Base-by-base conservation (phyloP, 2,329 filamentous ascomycete genomes). In the Exophiala viscosa region DNA sequence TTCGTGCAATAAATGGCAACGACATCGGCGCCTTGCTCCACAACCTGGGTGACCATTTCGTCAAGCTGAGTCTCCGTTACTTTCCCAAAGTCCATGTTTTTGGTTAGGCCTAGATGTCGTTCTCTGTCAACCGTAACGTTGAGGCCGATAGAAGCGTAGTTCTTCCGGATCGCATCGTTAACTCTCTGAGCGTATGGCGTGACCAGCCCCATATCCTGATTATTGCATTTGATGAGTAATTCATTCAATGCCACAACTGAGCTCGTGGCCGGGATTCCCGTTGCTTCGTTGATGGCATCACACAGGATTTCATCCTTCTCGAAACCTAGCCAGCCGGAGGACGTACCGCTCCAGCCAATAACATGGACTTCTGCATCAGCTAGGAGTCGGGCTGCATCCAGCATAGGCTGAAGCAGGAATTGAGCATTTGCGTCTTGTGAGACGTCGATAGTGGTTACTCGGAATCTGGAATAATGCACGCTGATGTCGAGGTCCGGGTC, bases 381-480 rank as follows among this genome's bases (percentile, higher is more conserved):
- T 17, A 72, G 65, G 11, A 72, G 65, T 5, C 59, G 59, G 0
- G 69, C 69, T 0, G 70, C 69, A 1, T 58, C 52, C 10, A 72
- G 47, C 20, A 72, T 70, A 7, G 45, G 48, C 23, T 38, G 42
- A 14, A 48, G 39, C 8, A 63, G 55, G 57, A 71, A 71, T 58
- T 72, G 69, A 0, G 64, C 60, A 10, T 69, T 64, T 2, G 66
- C 67, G 7, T 54, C 48, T 0, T 63, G 32, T 5, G 67, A 62
- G 18, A 74, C 65, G 14, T 64, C 66, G 51, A 76, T 71, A 7
- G 62, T 67, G 15, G 66, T 71, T 9, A 75, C 71, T 11, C 64
- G 61, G 53, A 75, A 72, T 38, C 73, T 70, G 10, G 72, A 70
- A 64, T 73, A 75, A 62, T 75, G 72, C 9, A 69, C 71, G 3